A percentile compares a stretch with the other conserved stretches of the same genome.
Conservation (phyloP, 208 protist species). For the Blechomonas ayalai region DNA sequence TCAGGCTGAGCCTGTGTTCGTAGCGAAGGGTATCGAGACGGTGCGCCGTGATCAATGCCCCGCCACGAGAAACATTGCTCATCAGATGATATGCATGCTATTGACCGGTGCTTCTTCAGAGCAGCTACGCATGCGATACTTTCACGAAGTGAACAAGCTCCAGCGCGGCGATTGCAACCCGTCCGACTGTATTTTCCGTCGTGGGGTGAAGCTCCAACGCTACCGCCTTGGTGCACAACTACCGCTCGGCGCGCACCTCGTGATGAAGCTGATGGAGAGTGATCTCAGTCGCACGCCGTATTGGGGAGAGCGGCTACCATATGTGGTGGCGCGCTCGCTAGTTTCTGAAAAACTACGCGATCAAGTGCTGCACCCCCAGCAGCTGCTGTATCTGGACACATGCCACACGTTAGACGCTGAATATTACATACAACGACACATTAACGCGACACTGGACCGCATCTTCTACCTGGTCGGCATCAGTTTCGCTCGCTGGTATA, state of each 20-base stretch:
- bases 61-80: conserved; percentile 31
- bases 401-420: conserved; percentile 33
- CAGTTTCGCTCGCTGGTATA: conserved; percentile 49
- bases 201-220: conserved; percentile 61
- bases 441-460: conserved; percentile 72
- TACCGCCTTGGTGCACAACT: conserved; percentile 42
- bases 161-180: conserved; percentile 43
- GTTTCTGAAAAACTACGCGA: conserved; percentile 34
- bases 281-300: conserved; percentile 51
- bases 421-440: conserved; percentile 76
- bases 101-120: conserved; percentile 31
- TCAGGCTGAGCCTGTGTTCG: conserved; percentile 94
- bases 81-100: conserved; percentile 32
- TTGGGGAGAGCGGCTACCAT: conserved; percentile 73
- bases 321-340: conserved; percentile 46
- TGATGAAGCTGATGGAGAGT: conserved; percentile 44
- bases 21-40: conserved; percentile 98
- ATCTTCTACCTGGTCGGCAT: conserved; percentile 74
- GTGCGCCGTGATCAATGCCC: conserved; percentile 99
- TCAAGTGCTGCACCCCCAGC: conserved; percentile 48
- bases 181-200: conserved; percentile 62
- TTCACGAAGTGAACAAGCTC: conserved; percentile 29
- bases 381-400: conserved; percentile 24
- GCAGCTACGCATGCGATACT: conserved; percentile 23
- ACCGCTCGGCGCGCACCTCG: conserved; percentile 56